Base-by-base conservation (phyloP, 1,284 basidiomycete genomes). In the Somion occarium region DNA sequence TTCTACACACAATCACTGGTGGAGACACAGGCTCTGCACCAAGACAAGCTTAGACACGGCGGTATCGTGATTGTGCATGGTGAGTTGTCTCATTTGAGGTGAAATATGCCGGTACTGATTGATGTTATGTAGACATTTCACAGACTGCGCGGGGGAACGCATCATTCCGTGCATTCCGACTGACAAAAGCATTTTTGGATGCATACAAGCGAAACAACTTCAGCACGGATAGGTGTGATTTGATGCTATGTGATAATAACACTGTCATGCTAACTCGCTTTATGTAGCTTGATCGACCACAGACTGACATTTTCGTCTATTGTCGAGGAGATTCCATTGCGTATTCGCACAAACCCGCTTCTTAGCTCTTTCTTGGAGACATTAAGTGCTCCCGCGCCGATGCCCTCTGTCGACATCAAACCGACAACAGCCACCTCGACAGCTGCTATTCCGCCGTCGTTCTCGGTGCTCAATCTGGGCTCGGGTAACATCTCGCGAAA, bases 61-160 rank as follows among this genome's bases (percentile, higher is more conserved):
- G 91, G 93, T n/a, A 76, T 97, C 49, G 86, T 94, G 23, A 71
- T 97, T 57, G 85, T 97, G 37, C 93, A 97, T 66, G 94, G 94
- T 91, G 63, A 67, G 76, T 63, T 49, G 38, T 57, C 47, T 48
- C 22, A 54, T 46, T 51, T 44, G 23, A 49, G 23, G 44, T 22
- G 51, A 44, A 42, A 46, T 46, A 19, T 27, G 30, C 3, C 20
- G 19, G 46, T 37, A 22, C 44, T 46, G 26, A 48, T 11, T 11
- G 20, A 44, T 9, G 20, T 24, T 45, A 39, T 13, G 20, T 45
- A 88, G 86, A 89, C 65, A 65, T 85, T 39, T 83, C 86, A 45
- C 83, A 88, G 63, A 83, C 88, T 3, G 80, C 84, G 50, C 82
- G 89, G 59, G 93, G 94, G 46, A 95, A 93, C 65, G 83, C 94